Conservation (phyloP, 2,329 filamentous ascomycete species). For the Pseudopithomyces maydicus region DNA sequence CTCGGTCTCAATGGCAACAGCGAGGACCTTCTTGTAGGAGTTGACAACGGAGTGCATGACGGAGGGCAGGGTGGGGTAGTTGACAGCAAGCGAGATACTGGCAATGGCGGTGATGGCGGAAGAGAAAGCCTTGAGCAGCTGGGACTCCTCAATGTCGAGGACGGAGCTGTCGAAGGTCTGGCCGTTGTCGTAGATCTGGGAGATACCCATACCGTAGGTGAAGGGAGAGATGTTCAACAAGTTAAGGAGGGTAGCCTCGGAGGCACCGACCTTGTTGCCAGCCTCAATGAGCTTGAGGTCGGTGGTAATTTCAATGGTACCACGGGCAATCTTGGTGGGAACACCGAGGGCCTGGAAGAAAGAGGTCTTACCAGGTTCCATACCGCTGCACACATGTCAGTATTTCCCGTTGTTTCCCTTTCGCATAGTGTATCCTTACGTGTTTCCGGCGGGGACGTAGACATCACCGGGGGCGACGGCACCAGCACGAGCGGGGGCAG, state of each 20-base stretch:
- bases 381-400: conserved; percentile 62
- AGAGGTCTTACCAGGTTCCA: conserved; percentile 99
- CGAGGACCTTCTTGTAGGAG: conserved; percentile 94
- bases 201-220: conserved; percentile 89
- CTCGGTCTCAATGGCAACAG: conserved; percentile 88
- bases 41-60: conserved; percentile 97
- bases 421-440: conserved; percentile 46
- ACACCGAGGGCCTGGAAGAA: conserved; percentile 99
- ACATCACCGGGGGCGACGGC: conserved; percentile 93
- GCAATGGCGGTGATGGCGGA: conserved; percentile 86
- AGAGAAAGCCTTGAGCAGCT: conserved; percentile 84
- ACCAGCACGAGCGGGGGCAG: conserved; percentile 96
- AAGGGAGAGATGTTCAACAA: conserved; percentile 94
- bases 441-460: conserved; percentile 97
- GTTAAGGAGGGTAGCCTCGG: conserved; percentile 98
- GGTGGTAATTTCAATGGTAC: conserved; percentile 99
- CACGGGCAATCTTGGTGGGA: conserved; percentile 99
- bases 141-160: conserved; percentile 91
- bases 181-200: conserved; percentile 97
- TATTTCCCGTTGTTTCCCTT: conserved; percentile 1
- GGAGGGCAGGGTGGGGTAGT: conserved; percentile 95
- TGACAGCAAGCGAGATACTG: conserved; percentile 85
- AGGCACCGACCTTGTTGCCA: conserved; percentile 92
- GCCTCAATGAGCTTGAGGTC: conserved; percentile 98
- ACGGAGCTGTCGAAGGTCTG: conserved; percentile 87